These are phyloP conservation scores for Colletotrichum sidae DNA, from an alignment of 2,329 filamentous ascomycete species.

Conservation along the genomic window DNA sequence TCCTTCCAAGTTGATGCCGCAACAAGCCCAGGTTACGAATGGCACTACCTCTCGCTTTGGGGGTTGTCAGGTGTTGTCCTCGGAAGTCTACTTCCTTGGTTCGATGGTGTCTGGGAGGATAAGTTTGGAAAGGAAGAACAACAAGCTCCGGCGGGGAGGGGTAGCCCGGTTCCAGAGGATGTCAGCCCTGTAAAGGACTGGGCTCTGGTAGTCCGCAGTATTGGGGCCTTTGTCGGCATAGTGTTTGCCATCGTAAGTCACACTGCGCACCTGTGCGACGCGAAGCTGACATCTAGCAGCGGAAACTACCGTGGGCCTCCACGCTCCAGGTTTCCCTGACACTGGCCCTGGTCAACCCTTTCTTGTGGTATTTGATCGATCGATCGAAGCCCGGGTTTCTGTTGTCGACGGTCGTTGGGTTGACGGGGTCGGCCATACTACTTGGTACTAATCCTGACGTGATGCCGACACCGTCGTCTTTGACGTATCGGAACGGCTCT, in stretches of 20 bases:
- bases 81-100: slow-evolving; percentile 84
- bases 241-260: slow-evolving; percentile 79
- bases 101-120: slow-evolving; percentile 81
- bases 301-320: slow-evolving; percentile 92
- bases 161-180: slow-evolving; percentile 42
- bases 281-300: slow-evolving; percentile 58
- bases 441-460: slow-evolving; percentile 82
- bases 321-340: slow-evolving; percentile 93
- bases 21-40: slow-evolving; percentile 59
- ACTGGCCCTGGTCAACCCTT: slow-evolving; percentile 89
- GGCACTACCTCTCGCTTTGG: slow-evolving; percentile 84
- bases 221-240: slow-evolving; percentile 72
- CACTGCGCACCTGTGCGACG: slow-evolving; percentile 1
- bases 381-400: slow-evolving; percentile 87
- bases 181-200: slow-evolving; percentile 72
- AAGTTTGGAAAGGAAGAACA: slow-evolving; percentile 54
- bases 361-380: slow-evolving; percentile 96
- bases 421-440: slow-evolving; percentile 79
- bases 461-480: slow-evolving; percentile 74
- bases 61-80: slow-evolving; percentile 81
- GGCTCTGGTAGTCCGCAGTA: slow-evolving; percentile 71
- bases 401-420: slow-evolving; percentile 78
- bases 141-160: slow-evolving; percentile 43
- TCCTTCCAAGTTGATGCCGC: slow-evolving; percentile 67
- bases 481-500: slow-evolving; percentile 43